These are phyloP conservation scores for Linum tenue DNA, from an alignment of 345 rosid genomes.

Conservation along the genomic window DNA sequence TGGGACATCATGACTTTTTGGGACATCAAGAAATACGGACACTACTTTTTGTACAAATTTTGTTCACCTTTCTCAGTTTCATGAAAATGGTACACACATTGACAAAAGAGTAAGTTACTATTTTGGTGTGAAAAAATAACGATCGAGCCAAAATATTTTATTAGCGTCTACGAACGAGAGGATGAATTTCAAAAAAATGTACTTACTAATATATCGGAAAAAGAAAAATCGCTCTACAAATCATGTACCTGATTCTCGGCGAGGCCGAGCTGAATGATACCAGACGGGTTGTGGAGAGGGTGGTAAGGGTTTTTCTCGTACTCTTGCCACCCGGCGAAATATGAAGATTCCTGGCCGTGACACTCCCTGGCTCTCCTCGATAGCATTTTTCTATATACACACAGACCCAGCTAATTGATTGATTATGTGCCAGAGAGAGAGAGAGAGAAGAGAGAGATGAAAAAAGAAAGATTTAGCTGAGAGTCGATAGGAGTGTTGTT, in stretches of 20 bases:
- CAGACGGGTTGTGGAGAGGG: background rate
- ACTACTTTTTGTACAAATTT: no score
- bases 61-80: no score
- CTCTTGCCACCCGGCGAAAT: slow-evolving; percentile 8
- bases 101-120: no score
- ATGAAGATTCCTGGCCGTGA: slow-evolving; percentile 1
- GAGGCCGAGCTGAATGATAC: slow-evolving; percentile 5
- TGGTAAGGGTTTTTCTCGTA: slow-evolving; percentile 7
- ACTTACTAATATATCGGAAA: background rate
- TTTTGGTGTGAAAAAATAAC: no score
- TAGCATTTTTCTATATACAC: background rate
- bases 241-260: slow-evolving; percentile 5
- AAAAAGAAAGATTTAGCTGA: background rate
- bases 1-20: no score
- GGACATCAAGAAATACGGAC: no score
- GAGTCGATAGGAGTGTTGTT: background rate
- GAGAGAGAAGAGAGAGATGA: background rate
- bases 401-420: background rate
- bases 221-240: background rate
- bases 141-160: no score
- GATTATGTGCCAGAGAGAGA: background rate
- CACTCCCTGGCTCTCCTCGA: slow-evolving; percentile 1
- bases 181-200: background rate
- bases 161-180: no score
- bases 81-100: no score